Percentiles rank a stretch among this genome's conserved stretches.
Evolutionary conservation across 106 monocot species (phyloP).

Genomic region (Narthecium ossifragum): DNA sequence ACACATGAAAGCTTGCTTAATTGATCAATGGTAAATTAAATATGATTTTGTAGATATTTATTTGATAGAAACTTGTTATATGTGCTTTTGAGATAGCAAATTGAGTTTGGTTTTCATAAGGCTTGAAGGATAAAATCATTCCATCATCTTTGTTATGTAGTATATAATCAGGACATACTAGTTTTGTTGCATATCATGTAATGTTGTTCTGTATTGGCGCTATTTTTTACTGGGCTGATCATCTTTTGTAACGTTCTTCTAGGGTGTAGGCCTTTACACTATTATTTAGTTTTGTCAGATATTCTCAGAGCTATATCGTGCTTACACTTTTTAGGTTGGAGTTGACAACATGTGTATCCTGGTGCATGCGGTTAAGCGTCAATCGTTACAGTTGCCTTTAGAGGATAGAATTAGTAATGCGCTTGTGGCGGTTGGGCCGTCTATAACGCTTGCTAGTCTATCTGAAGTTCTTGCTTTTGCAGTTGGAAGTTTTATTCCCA

Average conservation of each 20-base stretch:
- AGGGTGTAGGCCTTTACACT: neutral
- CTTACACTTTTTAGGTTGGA: slow-evolving; percentile 95
- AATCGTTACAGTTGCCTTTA: slow-evolving; percentile 43
- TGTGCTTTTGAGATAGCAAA: no score
- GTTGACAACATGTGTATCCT: slow-evolving; percentile 99
- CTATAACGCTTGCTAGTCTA: slow-evolving; percentile 89
- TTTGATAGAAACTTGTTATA: no score
- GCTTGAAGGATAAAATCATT: no score
- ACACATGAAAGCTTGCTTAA: no score
- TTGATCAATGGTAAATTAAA: no score
- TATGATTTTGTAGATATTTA: no score
- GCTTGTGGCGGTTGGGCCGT: slow-evolving; percentile 93
- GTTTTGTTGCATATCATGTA: neutral
- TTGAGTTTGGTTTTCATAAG: no score
- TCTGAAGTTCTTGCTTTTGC: slow-evolving; percentile 93
- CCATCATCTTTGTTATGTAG: no score
- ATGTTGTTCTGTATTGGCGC: neutral
- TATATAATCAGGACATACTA: no score
- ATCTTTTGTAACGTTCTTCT: neutral
- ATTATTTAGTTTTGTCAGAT: neutral
- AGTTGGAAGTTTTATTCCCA: slow-evolving; percentile 86
- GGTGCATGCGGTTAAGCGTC: slow-evolving; percentile 93
- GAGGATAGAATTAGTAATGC: slow-evolving; percentile 76
- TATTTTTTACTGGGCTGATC: neutral
- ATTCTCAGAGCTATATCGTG: no score